Percentiles rank a stretch among this genome's conserved stretches.
Conservation (phyloP, 208 protist genomes). For the Leishmania major region DNA sequence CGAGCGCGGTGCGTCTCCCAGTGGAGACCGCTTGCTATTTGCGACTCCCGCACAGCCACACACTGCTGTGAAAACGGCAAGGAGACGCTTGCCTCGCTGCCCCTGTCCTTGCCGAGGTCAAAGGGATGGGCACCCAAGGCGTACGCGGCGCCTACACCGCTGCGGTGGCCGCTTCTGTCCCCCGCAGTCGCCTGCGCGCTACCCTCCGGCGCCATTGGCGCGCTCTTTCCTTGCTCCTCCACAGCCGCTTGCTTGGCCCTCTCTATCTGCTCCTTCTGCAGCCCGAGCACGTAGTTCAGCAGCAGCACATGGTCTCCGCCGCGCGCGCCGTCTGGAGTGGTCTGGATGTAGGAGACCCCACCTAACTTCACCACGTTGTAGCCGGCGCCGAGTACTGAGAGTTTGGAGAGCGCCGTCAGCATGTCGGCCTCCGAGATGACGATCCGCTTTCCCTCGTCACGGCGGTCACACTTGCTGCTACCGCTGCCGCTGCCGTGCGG, state of each 20-base stretch:
- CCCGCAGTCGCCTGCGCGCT: background rate
- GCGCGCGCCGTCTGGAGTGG: constrained; percentile 64
- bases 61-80: constrained; percentile 50
- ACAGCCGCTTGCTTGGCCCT: constrained; percentile 15
- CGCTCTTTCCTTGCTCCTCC: background rate
- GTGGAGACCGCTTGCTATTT: constrained; percentile 48
- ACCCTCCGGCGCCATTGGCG: background rate
- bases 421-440: constrained; percentile 73
- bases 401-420: constrained; percentile 67
- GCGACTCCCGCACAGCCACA: constrained; percentile 50
- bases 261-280: constrained; percentile 52
- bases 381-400: constrained; percentile 71
- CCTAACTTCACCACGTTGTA: constrained; percentile 78
- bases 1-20: constrained; percentile 74
- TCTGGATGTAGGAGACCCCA: constrained; percentile 82
- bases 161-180: constrained; percentile 4
- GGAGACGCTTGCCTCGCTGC: constrained; percentile 3
- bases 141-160: constrained; percentile 50
- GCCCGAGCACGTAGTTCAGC: constrained; percentile 55
- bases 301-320: constrained; percentile 67
- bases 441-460: constrained; percentile 21
- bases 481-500: constrained; percentile 6
- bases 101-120: constrained; percentile 8
- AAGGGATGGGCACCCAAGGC: constrained; percentile 54
- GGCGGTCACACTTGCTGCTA: constrained; percentile 5